Evolutionary conservation across 2,329 filamentous ascomycete species (phyloP), one percentile per base, ranked within the genome.

Genomic region (Claviceps digitariae): DNA sequence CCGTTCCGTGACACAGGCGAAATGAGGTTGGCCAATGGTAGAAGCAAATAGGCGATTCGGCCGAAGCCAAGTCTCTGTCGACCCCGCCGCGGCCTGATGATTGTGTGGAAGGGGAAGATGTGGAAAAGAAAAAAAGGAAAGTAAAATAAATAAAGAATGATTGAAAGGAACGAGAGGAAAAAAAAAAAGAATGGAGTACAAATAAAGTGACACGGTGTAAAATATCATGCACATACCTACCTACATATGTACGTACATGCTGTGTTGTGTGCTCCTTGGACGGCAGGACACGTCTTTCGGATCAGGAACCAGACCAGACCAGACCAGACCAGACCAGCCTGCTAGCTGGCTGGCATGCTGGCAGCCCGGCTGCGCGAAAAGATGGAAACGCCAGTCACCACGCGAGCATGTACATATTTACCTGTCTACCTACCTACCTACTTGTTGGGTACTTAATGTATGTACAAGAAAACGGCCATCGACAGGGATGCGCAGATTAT

Each of bases 31-130:
- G 20, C 53, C 53, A 54, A 52, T 54, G 12, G 31, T 4, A 48
- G 27, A 12, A 17, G 44, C 23, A 20, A 13, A 27, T 49, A 54
- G 20, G 27, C 53, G 53, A 54, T 47, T 50, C 46, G 52, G 52
- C 52, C 50, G 50, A 44, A 27, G 31, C 27, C 31, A 34, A 34
- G 31, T 34, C 31, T 8, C 31, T n/a, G n/a, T 34, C 31, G 31
- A 34, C 31, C 31, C 31, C 6, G 31, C 31, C 31, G 31, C 31
- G 10, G n/a, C n/a, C n/a, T 34, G 10, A 34, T 29, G 8, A 34
- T 34, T 10, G 10, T 12, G 31, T 10, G 6, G 2, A 34, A 12
- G 2, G 7, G 31, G 31, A 12, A 34, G 9, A 12, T 41, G 4
- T 20, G 45, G 27, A 13, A 12, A 17, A 27, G 7, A 27, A n/a